Conservation (phyloP, 208 protist species). For the Leishmania mexicana region DNA sequence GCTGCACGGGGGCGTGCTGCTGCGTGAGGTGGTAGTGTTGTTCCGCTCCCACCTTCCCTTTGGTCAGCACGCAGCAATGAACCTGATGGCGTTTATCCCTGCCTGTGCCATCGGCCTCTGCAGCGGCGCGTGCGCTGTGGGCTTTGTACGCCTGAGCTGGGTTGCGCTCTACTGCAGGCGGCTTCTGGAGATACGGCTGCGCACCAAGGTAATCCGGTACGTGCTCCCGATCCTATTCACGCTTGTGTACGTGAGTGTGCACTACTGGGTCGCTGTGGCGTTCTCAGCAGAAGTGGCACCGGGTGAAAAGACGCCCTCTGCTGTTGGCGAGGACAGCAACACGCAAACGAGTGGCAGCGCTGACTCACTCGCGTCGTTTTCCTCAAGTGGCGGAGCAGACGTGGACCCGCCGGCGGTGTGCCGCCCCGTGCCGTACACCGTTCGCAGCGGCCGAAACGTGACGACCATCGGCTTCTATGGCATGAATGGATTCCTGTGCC, state of each 20-base stretch:
- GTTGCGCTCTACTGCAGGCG: conserved; percentile 41
- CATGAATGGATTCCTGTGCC: conserved; percentile 53
- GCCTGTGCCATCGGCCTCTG: conserved; percentile 42
- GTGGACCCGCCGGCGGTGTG: conserved; percentile 24
- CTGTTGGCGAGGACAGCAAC: background rate
- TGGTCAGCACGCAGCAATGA: conserved; percentile 46
- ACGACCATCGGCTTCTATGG: conserved; percentile 57
- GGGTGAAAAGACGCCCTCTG: background rate
- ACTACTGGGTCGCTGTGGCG: conserved; percentile 41
- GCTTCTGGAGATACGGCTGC: conserved; percentile 33
- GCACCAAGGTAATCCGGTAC: conserved; percentile 44
- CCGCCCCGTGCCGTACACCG: conserved; percentile 31
- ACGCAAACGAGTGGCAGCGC: background rate
- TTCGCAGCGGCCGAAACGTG: conserved; percentile 42
- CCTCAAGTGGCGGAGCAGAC: background rate
- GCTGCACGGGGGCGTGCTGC: conserved; percentile 27
- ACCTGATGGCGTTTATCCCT: conserved; percentile 48
- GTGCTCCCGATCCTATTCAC: conserved; percentile 47
- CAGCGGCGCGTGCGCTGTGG: conserved; percentile 39
- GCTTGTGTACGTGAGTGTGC: conserved; percentile 41
- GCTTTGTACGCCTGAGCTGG: conserved; percentile 50
- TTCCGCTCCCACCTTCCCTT: conserved; percentile 44
- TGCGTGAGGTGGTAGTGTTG: conserved; percentile 36
- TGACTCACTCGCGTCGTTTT: background rate
- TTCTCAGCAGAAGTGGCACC: conserved; percentile 1